Conservation (phyloP, 192 early-diverging fungal species). For the Haplosporangium gracile region DNA sequence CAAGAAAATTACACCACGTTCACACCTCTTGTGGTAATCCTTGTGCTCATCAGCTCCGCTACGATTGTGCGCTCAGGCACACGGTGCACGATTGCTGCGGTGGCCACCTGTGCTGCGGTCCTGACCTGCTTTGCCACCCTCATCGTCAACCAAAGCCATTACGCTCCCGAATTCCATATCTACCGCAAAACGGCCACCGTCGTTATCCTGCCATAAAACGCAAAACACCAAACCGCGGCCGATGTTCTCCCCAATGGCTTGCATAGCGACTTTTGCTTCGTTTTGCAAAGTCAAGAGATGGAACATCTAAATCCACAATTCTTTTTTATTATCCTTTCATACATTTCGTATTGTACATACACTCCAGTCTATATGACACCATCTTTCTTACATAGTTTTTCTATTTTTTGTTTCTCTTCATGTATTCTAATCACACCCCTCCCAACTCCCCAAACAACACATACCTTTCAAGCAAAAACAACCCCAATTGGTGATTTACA, state of each 20-base stretch:
- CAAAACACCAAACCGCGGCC: background rate
- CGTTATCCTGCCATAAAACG: background rate
- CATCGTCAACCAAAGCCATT: slow-evolving; percentile 32
- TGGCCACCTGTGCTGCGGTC: slow-evolving; percentile 41
- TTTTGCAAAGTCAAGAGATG: too few relatives aligned
- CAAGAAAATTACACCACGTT: background rate
- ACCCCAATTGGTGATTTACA: background rate
- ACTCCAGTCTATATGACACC: background rate
- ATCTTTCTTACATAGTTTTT: background rate
- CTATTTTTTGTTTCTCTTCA: background rate
- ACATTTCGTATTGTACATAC: slow-evolving; percentile 5
- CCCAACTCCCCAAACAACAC: background rate
- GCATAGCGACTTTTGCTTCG: too few relatives aligned
- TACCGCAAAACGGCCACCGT: slow-evolving; percentile 2
- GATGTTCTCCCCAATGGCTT: too few relatives aligned
- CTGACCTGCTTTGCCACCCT: slow-evolving; percentile 48
- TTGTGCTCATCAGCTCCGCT: slow-evolving; percentile 18
- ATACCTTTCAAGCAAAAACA: background rate
- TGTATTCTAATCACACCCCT: background rate
- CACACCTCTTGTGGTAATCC: slow-evolving; percentile 27
- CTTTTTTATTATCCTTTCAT: background rate
- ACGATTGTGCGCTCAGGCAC: slow-evolving; percentile 45
- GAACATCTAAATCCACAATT: background rate
- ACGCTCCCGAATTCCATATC: slow-evolving; percentile 25
- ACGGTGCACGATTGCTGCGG: slow-evolving; percentile 40